phyloP scores from a whole-genome alignment of 2,329 filamentous ascomycete genomes.

The Beauveria caledonica region DNA sequence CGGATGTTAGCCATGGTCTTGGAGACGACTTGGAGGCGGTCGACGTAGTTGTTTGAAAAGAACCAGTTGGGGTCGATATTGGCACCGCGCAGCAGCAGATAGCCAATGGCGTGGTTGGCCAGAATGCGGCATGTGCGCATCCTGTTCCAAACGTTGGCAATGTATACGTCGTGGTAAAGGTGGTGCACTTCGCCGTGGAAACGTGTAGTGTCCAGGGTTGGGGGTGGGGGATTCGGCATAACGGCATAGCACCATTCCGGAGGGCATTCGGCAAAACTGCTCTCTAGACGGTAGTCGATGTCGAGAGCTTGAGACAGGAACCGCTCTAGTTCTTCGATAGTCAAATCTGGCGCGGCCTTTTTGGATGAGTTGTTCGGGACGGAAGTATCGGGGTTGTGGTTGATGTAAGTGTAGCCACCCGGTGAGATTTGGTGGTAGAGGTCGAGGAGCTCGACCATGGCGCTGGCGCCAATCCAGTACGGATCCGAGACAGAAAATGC shows the following conservation, averaged over 20 bases:
- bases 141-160: conserved; percentile 12
- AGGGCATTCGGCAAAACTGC: conserved; percentile 6
- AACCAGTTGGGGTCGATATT: conserved; percentile 12
- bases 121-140: conserved; percentile 11
- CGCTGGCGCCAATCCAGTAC: conserved; percentile 11
- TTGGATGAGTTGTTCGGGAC: background rate
- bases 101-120: conserved; percentile 10
- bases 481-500: conserved; percentile 10
- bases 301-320: conserved; percentile 10
- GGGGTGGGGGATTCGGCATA: background rate
- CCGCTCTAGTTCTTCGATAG: conserved; percentile 10
- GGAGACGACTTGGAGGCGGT: conserved; percentile 10
- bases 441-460: conserved; percentile 11
- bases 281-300: conserved; percentile 11
- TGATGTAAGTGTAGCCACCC: conserved; percentile 7
- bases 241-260: conserved; percentile 10
- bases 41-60: conserved; percentile 11
- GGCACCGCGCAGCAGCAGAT: conserved; percentile 9
- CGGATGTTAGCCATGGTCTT: conserved; percentile 8
- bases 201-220: background rate
- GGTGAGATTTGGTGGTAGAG: conserved; percentile 11
- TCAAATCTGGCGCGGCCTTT: conserved; percentile 1
- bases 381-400: background rate
- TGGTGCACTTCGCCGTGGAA: conserved; percentile 8
- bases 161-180: conserved; percentile 10